Percentiles rank a stretch among this genome's conserved stretches.
phyloP scores from a whole-genome alignment of 352 stramenopile species.

The Globisporangium mamillatum region DNA sequence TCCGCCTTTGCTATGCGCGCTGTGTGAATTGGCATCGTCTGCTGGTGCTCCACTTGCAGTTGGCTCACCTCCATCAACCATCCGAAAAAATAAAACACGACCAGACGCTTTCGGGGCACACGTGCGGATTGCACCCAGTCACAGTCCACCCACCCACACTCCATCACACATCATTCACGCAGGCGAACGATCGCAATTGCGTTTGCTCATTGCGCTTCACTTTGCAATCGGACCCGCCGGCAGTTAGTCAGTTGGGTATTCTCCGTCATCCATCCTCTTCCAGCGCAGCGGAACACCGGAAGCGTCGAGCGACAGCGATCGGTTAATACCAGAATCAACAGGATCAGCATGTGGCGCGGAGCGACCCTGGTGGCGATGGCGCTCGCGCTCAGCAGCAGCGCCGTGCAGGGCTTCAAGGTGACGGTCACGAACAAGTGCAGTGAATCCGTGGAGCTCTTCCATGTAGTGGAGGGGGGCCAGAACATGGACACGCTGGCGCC shows the following conservation, averaged over 20 bases:
- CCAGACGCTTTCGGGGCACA: not conserved
- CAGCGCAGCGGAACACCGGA: constrained; percentile 11
- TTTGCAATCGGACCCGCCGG: constrained; percentile 4
- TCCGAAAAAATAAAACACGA: not conserved
- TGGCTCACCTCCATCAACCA: not conserved
- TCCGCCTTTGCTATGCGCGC: not conserved
- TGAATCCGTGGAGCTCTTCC: constrained; percentile 36
- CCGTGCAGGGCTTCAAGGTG: constrained; percentile 35
- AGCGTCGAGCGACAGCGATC: not conserved
- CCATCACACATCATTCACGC: no score
- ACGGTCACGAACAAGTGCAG: constrained; percentile 59
- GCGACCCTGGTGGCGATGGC: not conserved
- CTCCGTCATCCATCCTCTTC: not conserved
- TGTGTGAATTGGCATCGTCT: not conserved
- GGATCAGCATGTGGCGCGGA: constrained; percentile 8
- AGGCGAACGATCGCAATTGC: no score
- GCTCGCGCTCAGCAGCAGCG: constrained; percentile 24
- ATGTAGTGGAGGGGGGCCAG: constrained; percentile 26
- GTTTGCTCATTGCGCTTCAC: not conserved
- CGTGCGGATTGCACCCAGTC: not conserved
- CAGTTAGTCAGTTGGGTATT: not conserved
- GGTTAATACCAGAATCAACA: not conserved
- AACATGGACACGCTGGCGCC: constrained; percentile 24
- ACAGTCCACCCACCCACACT: not conserved
- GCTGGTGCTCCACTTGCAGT: not conserved